A percentile compares a stretch with the other conserved stretches of the same genome.
phyloP scores from a whole-genome alignment of 202 grass and related monocot species.

The Brachypodium distachyon region DNA sequence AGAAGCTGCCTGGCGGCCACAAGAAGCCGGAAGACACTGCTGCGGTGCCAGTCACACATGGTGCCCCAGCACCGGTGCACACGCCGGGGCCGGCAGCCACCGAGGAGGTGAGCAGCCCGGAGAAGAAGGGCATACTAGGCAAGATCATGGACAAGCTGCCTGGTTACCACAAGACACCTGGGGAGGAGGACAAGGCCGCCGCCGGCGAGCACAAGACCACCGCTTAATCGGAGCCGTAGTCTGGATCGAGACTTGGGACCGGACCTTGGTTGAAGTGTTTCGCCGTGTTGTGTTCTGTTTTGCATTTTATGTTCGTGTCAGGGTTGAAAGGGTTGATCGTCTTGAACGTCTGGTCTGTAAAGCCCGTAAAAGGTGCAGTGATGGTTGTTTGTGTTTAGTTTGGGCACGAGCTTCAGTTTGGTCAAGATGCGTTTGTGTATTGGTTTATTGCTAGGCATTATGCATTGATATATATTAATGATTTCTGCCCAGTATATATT shows the following conservation, averaged over 20 bases:
- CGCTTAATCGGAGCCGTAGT: not conserved
- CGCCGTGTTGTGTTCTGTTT: slow-evolving; percentile 30
- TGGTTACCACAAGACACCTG: slow-evolving; percentile 49
- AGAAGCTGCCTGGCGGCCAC: slow-evolving; percentile 72
- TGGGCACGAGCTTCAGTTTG: no score
- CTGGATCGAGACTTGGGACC: not conserved
- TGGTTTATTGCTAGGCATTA: slow-evolving; percentile 29
- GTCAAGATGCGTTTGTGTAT: slow-evolving; percentile 24
- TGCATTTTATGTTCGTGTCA: slow-evolving; percentile 17
- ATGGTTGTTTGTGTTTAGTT: not conserved
- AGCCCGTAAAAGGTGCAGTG: slow-evolving; percentile 22
- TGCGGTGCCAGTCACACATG: not conserved
- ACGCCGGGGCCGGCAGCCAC: not conserved
- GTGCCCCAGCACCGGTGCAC: not conserved
- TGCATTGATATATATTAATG: slow-evolving; percentile 30
- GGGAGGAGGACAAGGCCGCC: slow-evolving; percentile 39
- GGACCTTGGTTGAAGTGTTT: slow-evolving; percentile 7
- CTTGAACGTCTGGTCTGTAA: slow-evolving; percentile 12
- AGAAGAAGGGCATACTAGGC: slow-evolving; percentile 86
- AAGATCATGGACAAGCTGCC: slow-evolving; percentile 97
- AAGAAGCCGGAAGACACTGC: slow-evolving; percentile 55
- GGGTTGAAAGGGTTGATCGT: not conserved
- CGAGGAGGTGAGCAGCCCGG: slow-evolving; percentile 50
- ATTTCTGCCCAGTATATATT: slow-evolving; percentile 13
- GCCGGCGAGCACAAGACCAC: slow-evolving; percentile 39